Evolutionary conservation across 768 basidiomycete genomes (phyloP).

Genomic region (Termitomyces sp.): DNA sequence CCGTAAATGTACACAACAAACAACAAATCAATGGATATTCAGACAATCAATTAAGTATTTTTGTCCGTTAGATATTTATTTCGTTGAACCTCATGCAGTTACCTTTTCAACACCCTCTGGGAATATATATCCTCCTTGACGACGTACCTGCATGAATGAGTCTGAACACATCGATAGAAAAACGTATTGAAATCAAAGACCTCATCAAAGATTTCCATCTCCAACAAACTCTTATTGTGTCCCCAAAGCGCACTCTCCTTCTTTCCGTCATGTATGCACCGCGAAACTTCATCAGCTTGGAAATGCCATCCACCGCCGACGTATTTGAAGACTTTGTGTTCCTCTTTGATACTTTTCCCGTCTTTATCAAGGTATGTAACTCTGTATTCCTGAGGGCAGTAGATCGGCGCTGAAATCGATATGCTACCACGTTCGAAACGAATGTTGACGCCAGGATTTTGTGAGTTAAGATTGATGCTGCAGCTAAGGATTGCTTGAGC

Average conservation of each 20-base stretch:
- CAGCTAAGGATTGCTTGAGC: slow-evolving; percentile 73
- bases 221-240: slow-evolving; percentile 71
- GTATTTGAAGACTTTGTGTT: slow-evolving; percentile 52
- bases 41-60: background rate
- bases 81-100: background rate
- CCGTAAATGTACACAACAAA: background rate
- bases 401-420: slow-evolving; percentile 57
- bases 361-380: slow-evolving; percentile 53
- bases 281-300: slow-evolving; percentile 84
- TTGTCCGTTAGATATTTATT: background rate
- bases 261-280: slow-evolving; percentile 70
- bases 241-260: slow-evolving; percentile 70
- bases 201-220: slow-evolving; percentile 85
- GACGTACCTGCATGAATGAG: slow-evolving; percentile 41
- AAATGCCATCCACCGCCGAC: slow-evolving; percentile 75
- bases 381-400: slow-evolving; percentile 57
- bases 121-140: slow-evolving; percentile 59
- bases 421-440: slow-evolving; percentile 75
- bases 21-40: background rate
- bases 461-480: slow-evolving; percentile 49
- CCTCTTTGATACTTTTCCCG: slow-evolving; percentile 46
- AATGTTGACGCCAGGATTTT: slow-evolving; percentile 52
- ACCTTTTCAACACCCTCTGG: slow-evolving; percentile 62
- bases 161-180: background rate
- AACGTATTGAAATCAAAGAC: slow-evolving; percentile 31